A percentile compares a stretch with the other conserved stretches of the same genome.
phyloP scores from a whole-genome alignment of 345 rosid species.

The Brassica carinata region DNA sequence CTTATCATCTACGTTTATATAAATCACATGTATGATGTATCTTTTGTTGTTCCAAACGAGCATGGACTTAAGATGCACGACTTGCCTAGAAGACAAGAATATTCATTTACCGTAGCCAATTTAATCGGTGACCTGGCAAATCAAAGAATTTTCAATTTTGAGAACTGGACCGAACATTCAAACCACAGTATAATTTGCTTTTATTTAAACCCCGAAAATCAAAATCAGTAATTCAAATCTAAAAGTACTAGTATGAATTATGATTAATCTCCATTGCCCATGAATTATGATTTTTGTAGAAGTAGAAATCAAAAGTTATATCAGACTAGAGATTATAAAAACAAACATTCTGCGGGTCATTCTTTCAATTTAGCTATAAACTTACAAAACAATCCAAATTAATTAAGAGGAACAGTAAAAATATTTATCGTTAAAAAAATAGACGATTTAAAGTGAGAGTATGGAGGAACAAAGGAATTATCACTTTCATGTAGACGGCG shows the following conservation, averaged over 20 bases:
- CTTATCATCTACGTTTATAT: not conserved
- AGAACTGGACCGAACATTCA: not conserved
- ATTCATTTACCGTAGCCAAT: not conserved
- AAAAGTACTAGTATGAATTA: not conserved
- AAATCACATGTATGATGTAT: not conserved
- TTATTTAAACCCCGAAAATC: not conserved
- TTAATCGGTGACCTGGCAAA: not conserved
- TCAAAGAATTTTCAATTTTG: not conserved
- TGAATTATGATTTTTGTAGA: not conserved
- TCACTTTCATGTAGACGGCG: conserved; percentile 33
- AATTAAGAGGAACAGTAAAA: not conserved
- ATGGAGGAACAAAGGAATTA: conserved; percentile 19
- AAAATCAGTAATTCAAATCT: not conserved
- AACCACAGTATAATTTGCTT: not conserved
- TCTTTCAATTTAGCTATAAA: not conserved
- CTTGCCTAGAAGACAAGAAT: not conserved
- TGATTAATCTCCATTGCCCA: not conserved
- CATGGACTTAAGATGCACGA: not conserved
- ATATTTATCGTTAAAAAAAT: not conserved
- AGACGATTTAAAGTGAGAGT: not conserved
- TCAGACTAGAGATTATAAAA: not conserved
- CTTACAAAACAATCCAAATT: not conserved
- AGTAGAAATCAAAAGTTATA: not conserved
- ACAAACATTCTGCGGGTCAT: not conserved
- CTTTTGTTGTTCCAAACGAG: not conserved